Evolutionary conservation across 148 eudicot species (phyloP).

Genomic region (Cornus kousa): DNA sequence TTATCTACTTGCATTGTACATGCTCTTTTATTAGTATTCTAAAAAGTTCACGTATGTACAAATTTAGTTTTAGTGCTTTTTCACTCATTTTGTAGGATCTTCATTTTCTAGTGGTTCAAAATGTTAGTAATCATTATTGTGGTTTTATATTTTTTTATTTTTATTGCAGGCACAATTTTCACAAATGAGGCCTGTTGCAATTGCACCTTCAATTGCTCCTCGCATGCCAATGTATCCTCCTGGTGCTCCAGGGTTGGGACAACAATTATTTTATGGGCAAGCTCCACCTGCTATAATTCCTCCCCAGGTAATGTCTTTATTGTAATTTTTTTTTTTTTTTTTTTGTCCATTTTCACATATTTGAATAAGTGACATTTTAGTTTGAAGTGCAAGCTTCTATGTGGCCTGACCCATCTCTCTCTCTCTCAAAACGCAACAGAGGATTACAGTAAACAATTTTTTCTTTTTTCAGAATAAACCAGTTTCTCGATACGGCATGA

Average conservation of each 20-base stretch:
- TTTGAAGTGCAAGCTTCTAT: background rate
- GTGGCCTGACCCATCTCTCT: background rate
- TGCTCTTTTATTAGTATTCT: too few species aligned
- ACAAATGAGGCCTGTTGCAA: conserved; percentile 80
- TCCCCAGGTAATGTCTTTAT: conserved; percentile 38
- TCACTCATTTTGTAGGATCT: too few species aligned
- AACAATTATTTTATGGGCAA: conserved; percentile 81
- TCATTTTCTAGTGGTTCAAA: background rate
- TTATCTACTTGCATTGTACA: too few species aligned
- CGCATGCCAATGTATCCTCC: conserved; percentile 91
- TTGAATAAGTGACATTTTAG: background rate
- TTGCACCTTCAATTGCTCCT: conserved; percentile 69
- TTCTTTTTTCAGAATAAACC: too few species aligned
- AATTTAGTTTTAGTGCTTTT: too few species aligned
- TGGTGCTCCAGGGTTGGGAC: conserved; percentile 86
- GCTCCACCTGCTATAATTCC: conserved; percentile 69
- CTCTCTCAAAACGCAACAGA: background rate
- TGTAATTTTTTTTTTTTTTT: too few species aligned
- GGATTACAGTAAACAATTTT: too few species aligned
- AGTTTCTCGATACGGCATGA: too few species aligned
- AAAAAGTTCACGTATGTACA: too few species aligned
- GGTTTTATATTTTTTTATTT: background rate
- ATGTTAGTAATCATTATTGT: background rate
- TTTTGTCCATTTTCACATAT: background rate
- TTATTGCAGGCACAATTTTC: conserved; percentile 73